These are phyloP conservation scores for Cryphonectria naterciae DNA, from an alignment of 2,329 filamentous ascomycete species.

Conservation along the genomic window DNA sequence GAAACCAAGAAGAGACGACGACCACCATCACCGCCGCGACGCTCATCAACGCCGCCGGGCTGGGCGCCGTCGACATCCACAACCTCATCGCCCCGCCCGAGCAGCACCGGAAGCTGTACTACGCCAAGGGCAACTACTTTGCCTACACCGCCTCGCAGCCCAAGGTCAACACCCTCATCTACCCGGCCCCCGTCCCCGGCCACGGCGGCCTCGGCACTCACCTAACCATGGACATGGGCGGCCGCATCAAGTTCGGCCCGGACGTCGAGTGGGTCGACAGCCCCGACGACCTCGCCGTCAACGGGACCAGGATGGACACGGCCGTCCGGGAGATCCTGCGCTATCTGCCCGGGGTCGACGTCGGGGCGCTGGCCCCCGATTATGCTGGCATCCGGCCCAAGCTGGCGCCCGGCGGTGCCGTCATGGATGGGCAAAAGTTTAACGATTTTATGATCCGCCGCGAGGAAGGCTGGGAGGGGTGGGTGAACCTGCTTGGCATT, in stretches of 20 bases:
- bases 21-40: conserved; percentile 71
- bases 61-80: conserved; percentile 74
- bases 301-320: conserved; percentile 54
- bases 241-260: conserved; percentile 86
- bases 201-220: conserved; percentile 88
- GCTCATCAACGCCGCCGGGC: conserved; percentile 83
- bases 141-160: conserved; percentile 73
- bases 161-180: conserved; percentile 73
- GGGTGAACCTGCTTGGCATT: conserved; percentile 89
- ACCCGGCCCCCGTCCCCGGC: conserved; percentile 83
- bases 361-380: conserved; percentile 70
- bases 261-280: conserved; percentile 90
- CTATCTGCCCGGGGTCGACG: conserved; percentile 78
- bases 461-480: conserved; percentile 79
- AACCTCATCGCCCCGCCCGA: conserved; percentile 75
- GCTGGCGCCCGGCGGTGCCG: conserved; percentile 58
- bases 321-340: conserved; percentile 75
- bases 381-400: conserved; percentile 95
- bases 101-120: conserved; percentile 67
- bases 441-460: conserved; percentile 81
- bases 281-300: conserved; percentile 72
- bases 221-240: conserved; percentile 84
- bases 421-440: conserved; percentile 70
- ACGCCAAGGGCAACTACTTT: conserved; percentile 96
- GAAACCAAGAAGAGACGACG: conserved; percentile 52